Evolutionary conservation across 2,329 filamentous ascomycete species (phyloP).

Genomic region (Knufia petricola): DNA sequence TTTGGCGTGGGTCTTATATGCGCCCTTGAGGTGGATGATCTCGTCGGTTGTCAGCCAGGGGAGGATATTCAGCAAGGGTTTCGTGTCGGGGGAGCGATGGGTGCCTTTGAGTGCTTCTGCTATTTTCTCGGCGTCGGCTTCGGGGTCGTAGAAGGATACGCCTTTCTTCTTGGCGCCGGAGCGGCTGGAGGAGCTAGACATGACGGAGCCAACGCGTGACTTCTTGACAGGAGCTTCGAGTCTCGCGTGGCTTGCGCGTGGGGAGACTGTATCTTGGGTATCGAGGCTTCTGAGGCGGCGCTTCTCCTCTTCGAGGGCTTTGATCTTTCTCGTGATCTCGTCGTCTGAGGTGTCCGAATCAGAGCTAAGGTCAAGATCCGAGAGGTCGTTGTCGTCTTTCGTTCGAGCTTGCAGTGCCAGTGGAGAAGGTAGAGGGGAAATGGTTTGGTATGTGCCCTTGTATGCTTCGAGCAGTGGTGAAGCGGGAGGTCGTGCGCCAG

Average conservation of each 20-base stretch:
- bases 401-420: slow-evolving; percentile 49
- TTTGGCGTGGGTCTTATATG: slow-evolving; percentile 87
- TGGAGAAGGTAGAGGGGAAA: slow-evolving; percentile 88
- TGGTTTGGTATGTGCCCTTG: slow-evolving; percentile 84
- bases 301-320: slow-evolving; percentile 26
- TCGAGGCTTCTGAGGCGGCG: slow-evolving; percentile 7
- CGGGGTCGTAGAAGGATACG: slow-evolving; percentile 73
- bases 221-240: not conserved
- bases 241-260: slow-evolving; percentile 7
- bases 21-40: slow-evolving; percentile 70
- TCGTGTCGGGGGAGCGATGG: slow-evolving; percentile 57
- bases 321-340: slow-evolving; percentile 30
- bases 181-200: not conserved
- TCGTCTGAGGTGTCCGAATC: slow-evolving; percentile 33
- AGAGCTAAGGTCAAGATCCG: slow-evolving; percentile 28
- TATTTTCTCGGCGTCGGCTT: slow-evolving; percentile 65
- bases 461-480: slow-evolving; percentile 89
- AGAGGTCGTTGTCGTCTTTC: slow-evolving; percentile 46
- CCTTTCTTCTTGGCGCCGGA: slow-evolving; percentile 33
- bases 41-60: slow-evolving; percentile 79
- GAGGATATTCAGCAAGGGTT: slow-evolving; percentile 70
- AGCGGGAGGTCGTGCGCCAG: slow-evolving; percentile 49
- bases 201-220: slow-evolving; percentile 5
- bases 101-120: slow-evolving; percentile 60
- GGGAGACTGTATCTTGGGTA: slow-evolving; percentile 11